Conservation (phyloP, 2,329 filamentous ascomycete species). For the Pseudopithomyces maydicus region DNA sequence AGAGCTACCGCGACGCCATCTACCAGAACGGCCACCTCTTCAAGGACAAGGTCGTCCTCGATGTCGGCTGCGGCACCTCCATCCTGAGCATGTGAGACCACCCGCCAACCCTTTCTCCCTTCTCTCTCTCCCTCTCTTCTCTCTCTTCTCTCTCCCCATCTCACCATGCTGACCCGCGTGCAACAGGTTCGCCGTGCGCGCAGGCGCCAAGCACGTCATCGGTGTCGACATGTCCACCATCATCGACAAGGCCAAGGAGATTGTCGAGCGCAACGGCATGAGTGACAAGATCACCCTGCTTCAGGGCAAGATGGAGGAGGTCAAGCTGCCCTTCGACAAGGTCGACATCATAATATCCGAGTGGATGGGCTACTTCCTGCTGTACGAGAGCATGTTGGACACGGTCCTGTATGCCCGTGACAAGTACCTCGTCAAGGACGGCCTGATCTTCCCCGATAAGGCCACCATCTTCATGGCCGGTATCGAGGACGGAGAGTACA, state of each 20-base stretch:
- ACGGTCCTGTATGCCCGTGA: constrained; percentile 96
- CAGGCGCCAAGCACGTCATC: constrained; percentile 97
- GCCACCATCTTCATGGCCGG: constrained; percentile 95
- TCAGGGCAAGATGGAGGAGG: constrained; percentile 99
- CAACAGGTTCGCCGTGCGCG: constrained; percentile 89
- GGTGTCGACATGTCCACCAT: constrained; percentile 99
- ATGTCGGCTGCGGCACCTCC: constrained; percentile 95
- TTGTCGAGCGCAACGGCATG: constrained; percentile 90
- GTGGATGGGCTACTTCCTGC: constrained; percentile 99
- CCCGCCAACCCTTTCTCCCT: constrained; percentile 11
- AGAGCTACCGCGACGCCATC: constrained; percentile 96
- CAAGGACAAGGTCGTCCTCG: constrained; percentile 91
- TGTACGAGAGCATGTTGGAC: constrained; percentile 99
- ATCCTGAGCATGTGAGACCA: constrained; percentile 92
- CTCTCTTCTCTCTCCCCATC: no score
- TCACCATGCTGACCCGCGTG: constrained; percentile 20
- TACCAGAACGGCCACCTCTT: constrained; percentile 95
- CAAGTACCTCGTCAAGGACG: constrained; percentile 82
- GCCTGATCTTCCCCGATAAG: constrained; percentile 98
- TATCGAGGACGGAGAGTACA: constrained; percentile 99
- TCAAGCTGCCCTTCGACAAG: constrained; percentile 87
- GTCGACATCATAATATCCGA: constrained; percentile 99
- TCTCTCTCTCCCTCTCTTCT: no score
- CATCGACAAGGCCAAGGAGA: constrained; percentile 97
- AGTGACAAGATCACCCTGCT: constrained; percentile 95